Evolutionary conservation across 208 protist species (phyloP).

Genomic region (Tritrichomonas foetus): DNA sequence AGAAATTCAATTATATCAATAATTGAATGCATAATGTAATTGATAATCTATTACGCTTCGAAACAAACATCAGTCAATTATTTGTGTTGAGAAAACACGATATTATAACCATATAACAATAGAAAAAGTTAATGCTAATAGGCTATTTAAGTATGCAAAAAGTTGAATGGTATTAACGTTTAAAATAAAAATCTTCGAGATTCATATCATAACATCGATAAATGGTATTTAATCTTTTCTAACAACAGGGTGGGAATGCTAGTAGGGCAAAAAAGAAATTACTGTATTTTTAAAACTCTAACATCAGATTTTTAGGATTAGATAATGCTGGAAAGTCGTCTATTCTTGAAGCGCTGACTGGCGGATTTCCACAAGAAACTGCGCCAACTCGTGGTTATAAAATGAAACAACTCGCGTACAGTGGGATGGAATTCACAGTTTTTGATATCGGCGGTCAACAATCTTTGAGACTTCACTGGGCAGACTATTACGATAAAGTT

Average conservation of each 20-base stretch:
- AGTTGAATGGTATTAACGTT: too few relatives aligned
- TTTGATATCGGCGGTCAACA: conserved; percentile 83
- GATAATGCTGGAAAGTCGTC: conserved; percentile 87
- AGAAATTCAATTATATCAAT: too few relatives aligned
- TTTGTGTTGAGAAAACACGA: too few relatives aligned
- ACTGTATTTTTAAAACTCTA: conserved; percentile 25
- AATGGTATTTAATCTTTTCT: too few relatives aligned
- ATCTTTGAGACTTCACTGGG: conserved; percentile 84
- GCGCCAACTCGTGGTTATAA: conserved; percentile 92
- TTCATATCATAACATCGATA: too few relatives aligned
- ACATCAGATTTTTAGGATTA: conserved; percentile 73
- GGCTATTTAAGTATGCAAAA: too few relatives aligned
- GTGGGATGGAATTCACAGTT: conserved; percentile 82
- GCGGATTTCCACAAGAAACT: conserved; percentile 76
- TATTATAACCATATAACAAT: too few relatives aligned
- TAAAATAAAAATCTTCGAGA: too few relatives aligned
- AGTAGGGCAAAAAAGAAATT: conserved; percentile 13
- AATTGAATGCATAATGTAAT: too few relatives aligned
- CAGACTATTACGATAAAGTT: conserved; percentile 83
- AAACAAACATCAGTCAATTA: too few relatives aligned
- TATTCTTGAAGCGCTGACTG: conserved; percentile 76
- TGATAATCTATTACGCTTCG: too few relatives aligned
- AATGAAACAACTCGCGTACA: conserved; percentile 77
- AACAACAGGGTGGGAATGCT: background rate
- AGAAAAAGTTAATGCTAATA: too few relatives aligned